Evolutionary conservation across 306 rosid species (phyloP), one percentile per base, ranked within the genome.

Genomic region (Herpetospermum pedunculosum): DNA sequence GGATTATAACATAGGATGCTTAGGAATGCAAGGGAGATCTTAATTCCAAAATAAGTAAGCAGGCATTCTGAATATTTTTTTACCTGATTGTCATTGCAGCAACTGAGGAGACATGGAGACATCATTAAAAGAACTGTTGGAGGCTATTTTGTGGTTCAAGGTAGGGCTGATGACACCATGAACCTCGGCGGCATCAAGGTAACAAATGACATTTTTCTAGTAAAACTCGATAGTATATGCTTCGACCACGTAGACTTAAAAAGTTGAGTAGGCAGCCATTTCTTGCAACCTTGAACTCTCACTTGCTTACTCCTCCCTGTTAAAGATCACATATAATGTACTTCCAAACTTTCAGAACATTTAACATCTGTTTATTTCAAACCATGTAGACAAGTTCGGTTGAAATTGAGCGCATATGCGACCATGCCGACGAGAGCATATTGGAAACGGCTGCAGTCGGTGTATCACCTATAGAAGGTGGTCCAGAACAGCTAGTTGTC

Each of bases 171-270:
- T 77, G 98, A 90, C 83, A 93, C 98, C 50, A 93, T 92, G 98
- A 92, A 87, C 82, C 92, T 90, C 53, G 97, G 98, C 49, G 98
- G 98, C 76, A 93, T 93, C 75, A 93, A 90, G 97, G 97, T 93
- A 80, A 44, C 43, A 8, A 60, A 32, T 2, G 5, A 60, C 68
- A 18, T 35, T 34, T 34, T 62, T 10, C 44, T 26, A 6, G 23
- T 60, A 8, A 35, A 34, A 38, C 9, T 64, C 32, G 3, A 38
- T 53, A 23, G 32, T 21, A 5, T 49, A 19, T 50, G 57, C 57
- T 47, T 47, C 23, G 21, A 47, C 8, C 53, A 47, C 54, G 23
- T 54, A n/a, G 34, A 55, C 3, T 54, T 2, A 0, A 2, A 18
- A 55, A 55, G 32, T 55, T 10, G 62, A 50, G 70, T 64, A 64